These are phyloP conservation scores for Colletotrichum higginsianum DNA, from an alignment of 2,329 filamentous ascomycete genomes.

Conservation along the genomic window DNA sequence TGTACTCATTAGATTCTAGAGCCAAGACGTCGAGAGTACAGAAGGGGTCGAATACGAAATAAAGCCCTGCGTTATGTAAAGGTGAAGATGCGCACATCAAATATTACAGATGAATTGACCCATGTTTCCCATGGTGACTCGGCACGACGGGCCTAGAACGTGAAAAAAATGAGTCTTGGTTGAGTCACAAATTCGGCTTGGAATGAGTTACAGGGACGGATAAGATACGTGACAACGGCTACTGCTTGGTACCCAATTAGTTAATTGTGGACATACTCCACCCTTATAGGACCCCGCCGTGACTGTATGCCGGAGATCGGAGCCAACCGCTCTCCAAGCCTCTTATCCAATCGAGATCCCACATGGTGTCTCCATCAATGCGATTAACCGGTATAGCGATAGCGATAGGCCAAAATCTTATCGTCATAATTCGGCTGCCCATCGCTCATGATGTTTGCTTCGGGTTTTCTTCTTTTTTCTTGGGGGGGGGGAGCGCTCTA, in stretches of 20 bases:
- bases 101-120: background rate
- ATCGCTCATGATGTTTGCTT: background rate
- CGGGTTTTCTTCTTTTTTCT: conserved; percentile 5
- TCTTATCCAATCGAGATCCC: conserved; percentile 1
- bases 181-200: background rate
- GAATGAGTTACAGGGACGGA: too few species aligned
- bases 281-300: conserved; percentile 17
- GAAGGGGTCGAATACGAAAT: conserved; percentile 32
- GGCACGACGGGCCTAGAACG: too few species aligned
- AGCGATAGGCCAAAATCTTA: conserved; percentile 15
- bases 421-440: conserved; percentile 13
- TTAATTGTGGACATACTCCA: background rate
- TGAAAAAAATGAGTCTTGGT: background rate
- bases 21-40: conserved; percentile 49
- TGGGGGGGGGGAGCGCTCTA: conserved; percentile 29
- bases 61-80: conserved; percentile 7
- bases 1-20: conserved; percentile 85
- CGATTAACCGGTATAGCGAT: conserved; percentile 24
- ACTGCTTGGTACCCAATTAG: too few species aligned
- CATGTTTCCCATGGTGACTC: background rate
- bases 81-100: background rate
- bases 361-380: conserved; percentile 11
- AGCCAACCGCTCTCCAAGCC: conserved; percentile 31
- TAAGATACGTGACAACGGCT: too few species aligned
- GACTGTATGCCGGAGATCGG: conserved; percentile 18